Evolutionary conservation across 148 eudicot species (phyloP), one percentile per base, ranked within the genome.

Genomic region (Hydrangea macrophylla): DNA sequence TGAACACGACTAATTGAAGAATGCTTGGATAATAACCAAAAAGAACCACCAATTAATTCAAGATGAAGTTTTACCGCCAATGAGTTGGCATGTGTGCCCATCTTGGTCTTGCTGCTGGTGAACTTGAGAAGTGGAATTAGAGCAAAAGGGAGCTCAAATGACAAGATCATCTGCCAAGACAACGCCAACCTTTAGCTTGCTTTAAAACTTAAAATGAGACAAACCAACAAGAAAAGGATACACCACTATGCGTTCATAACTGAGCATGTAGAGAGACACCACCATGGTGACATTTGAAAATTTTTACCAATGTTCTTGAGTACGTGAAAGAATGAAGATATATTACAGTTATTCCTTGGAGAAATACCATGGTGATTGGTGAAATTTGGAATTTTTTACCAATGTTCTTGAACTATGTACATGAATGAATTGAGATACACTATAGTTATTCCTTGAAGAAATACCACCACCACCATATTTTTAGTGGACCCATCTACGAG

Each of bases 101-200:
- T 95, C 88, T 91, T 95, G 32, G 93, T 84, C 76, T 84, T 87
- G 86, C 99, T 85, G 76, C 99, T 95, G 32, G 97, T 87, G 79
- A 95, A 95, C 78, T 95, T 95, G 77, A 95, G 97, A 70, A 95
- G 97, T 20, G 99, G 99, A 73, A 95, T 79, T 53, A 95, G 93
- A 58, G 99, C 99, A 79, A 95, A 95, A 59, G 99, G 99, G 56
- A 95, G 99, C 65, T 91, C 99, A 78, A 91, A 95, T 40, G 97
- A 91, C 75, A 95, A 83, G 70, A 95, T 91, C 99, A 95, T 95
- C 99, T 95, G 88, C 70, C 78, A 67, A 35, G 48, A 40, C 23
- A 71, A 60, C 58, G 57, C 10, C 2, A 56, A 39, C 50, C 23
- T 40, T 73, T 67, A 70, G 75, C 60, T 59, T 26, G 30, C 42